phyloP scores from a whole-genome alignment of 768 basidiomycete species.

The Dioszegia aurantiaca region DNA sequence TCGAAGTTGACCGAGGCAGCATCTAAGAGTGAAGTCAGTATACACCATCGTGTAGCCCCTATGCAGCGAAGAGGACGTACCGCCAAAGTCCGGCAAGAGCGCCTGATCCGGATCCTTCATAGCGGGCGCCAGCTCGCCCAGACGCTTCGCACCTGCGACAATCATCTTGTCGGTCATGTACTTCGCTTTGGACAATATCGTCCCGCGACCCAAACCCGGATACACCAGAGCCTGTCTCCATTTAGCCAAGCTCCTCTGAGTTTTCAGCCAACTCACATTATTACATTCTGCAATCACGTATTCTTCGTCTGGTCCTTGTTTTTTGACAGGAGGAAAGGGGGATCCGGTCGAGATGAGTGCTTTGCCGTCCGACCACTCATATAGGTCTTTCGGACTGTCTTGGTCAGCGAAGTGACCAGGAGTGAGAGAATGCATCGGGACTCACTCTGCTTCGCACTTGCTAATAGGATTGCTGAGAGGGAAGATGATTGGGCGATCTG shows the following conservation, averaged over 20 bases:
- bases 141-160: conserved; percentile 67
- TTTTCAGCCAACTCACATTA: conserved; percentile 48
- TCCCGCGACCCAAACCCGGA: conserved; percentile 78
- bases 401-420: background rate
- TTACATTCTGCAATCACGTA: conserved; percentile 55
- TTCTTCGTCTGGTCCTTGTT: conserved; percentile 51
- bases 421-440: background rate
- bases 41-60: too few species aligned
- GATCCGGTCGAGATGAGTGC: conserved; percentile 81
- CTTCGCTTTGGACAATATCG: conserved; percentile 65
- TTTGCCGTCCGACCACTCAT: conserved; percentile 69
- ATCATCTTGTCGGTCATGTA: conserved; percentile 81
- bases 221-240: conserved; percentile 61
- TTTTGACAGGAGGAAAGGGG: conserved; percentile 69
- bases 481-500: conserved; percentile 75
- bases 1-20: conserved; percentile 68
- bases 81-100: conserved; percentile 64
- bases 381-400: conserved; percentile 38
- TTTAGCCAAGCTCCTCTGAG: conserved; percentile 2
- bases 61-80: conserved; percentile 16
- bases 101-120: conserved; percentile 66
- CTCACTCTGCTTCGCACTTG: conserved; percentile 61
- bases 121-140: conserved; percentile 74
- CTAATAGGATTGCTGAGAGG: conserved; percentile 52
- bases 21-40: too few species aligned